Base-by-base conservation (phyloP, 1,284 basidiomycete genomes). In the Psilocybe mexicana region DNA sequence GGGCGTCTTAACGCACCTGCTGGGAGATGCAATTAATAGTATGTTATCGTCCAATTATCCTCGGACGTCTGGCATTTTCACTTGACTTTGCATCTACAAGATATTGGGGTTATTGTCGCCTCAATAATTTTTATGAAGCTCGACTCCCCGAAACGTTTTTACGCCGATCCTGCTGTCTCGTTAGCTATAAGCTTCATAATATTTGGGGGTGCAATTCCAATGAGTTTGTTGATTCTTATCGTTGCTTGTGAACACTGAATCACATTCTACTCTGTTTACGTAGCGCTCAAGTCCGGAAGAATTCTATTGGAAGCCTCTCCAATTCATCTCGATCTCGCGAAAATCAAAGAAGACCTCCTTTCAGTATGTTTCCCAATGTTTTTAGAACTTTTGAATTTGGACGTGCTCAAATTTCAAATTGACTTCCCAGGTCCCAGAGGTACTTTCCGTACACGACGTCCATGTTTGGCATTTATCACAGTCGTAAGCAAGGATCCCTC, bases 381-480 rank as follows among this genome's bases (percentile, higher is more conserved):
- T 53, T 33, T 18, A 1, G 35, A 12, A 33, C n/a, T 6, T 33
- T 33, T 33, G 33, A 18, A 18, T 18, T 18, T 18, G 61, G 7
- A 50, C 11, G 51, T 14, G 48, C 28, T 48, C 36, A 36, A 38
- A 42, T 54, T 51, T 25, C 44, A 18, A 18, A 18, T 18, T 18
- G 18, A 52, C 53, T 25, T 25, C 40, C 58, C 25, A 78, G 77
- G 63, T 76, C 54, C 77, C 77, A 1, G 69, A 74, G 47, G 79
- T 81, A 2, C 66, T 76, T 23, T 76, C 78, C 3, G 70, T 81
- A 6, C 79, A 80, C 61, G 79, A 81, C 62, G 67, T 81, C 35
- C 79, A 81, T 62, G 77, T 80, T 18, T 81, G 79, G 79, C 77
- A 80, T 59, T 69, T 81, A 12, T 80, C 79, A 11, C 78, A 80